Evolutionary conservation across 2,329 filamentous ascomycete species (phyloP), one percentile per base, ranked within the genome.

Genomic region (Neophaeococcomyces mojaviensis): DNA sequence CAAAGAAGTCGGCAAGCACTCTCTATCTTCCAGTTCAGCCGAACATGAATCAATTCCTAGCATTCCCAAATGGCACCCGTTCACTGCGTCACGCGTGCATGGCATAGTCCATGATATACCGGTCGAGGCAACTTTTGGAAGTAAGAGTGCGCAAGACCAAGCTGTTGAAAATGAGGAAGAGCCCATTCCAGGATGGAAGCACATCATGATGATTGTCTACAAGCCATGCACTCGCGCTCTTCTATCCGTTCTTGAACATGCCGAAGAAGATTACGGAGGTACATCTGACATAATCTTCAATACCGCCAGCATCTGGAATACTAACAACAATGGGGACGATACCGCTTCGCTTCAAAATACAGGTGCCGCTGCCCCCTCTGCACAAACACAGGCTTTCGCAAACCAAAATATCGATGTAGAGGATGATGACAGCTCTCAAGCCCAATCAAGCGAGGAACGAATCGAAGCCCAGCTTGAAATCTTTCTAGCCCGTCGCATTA

Each of bases 121-220:
- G 4, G 20, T 16, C 8, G 10, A 9, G 6, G 16, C 49, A 1
- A 56, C 36, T 13, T 33, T 44, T n/a, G 41, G 32, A n/a, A 34
- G 41, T 6, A 44, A 36, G 30, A 22, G n/a, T 18, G 12, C 24
- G 33, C 16, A 24, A 22, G 43, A 18, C 9, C 33, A 9, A 7
- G 22, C 31, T 2, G 20, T 20, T 8, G 22, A 19, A 16, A 32
- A 39, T 7, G 22, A 39, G 18, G 43, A 63, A 24, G 62, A 58
- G 1, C 57, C 55, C 2, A 58, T 68, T 26, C 52, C 53, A 15
- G 64, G 62, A 16, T 69, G 65, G 63, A 55, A 43, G 4, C 61
- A 65, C 9, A 58, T 69, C 36, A 61, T 62, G 42, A 65, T 68
- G 52, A 52, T 60, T 12, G 57, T 65, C 5, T 67, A 61, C 49